Evolutionary conservation across 257 asterid species (phyloP).

Genomic region (Fraxinus cuspidata): DNA sequence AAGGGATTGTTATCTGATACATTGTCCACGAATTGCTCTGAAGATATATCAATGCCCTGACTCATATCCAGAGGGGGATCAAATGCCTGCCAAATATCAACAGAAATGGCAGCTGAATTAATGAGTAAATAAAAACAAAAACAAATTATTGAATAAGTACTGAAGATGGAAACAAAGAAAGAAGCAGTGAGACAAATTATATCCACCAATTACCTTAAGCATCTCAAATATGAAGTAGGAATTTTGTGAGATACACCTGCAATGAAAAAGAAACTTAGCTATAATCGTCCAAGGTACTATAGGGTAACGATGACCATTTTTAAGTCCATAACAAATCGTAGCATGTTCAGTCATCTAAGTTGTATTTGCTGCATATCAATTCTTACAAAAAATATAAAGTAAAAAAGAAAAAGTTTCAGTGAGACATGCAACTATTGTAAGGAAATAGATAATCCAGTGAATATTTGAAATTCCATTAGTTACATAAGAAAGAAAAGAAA

Average conservation of each 20-base stretch:
- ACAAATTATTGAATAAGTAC: conserved; percentile 1
- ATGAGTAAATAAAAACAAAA: background rate
- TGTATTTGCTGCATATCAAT: conserved; percentile 6
- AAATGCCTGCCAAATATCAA: conserved; percentile 67
- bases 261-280: conserved; percentile 24
- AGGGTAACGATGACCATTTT: conserved; percentile 11
- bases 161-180: conserved; percentile 13
- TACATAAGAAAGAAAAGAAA: background rate
- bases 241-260: conserved; percentile 90
- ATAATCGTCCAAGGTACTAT: conserved; percentile 25
- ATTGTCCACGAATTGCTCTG: conserved; percentile 40
- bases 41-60: conserved; percentile 48
- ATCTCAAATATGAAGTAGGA: conserved; percentile 92
- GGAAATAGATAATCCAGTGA: background rate
- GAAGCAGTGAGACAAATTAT: conserved; percentile 12
- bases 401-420: background rate
- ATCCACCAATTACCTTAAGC: conserved; percentile 72
- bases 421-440: background rate
- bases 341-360: background rate
- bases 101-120: conserved; percentile 17
- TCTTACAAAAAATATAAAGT: background rate
- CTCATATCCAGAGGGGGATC: conserved; percentile 96
- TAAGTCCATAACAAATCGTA: background rate
- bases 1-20: conserved; percentile 35
- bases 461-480: background rate